Evolutionary conservation across 2,329 filamentous ascomycete genomes (phyloP).

Genomic region (Fusarium sp.): DNA sequence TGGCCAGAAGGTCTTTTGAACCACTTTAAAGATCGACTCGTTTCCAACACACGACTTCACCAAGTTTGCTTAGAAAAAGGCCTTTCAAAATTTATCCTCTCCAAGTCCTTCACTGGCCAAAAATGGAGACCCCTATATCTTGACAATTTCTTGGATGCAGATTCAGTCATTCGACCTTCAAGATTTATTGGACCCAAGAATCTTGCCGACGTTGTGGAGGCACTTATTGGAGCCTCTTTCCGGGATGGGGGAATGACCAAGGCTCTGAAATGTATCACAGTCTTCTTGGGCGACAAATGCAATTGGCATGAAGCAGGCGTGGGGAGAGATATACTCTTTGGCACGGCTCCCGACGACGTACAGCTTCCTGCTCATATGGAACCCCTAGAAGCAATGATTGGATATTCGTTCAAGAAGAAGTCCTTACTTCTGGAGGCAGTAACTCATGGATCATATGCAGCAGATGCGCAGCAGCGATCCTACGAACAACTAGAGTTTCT

Average conservation of each 20-base stretch:
- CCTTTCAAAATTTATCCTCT: constrained; percentile 80
- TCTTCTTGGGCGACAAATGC: constrained; percentile 72
- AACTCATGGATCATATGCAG: constrained; percentile 77
- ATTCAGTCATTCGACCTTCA: constrained; percentile 4
- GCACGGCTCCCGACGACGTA: constrained; percentile 53
- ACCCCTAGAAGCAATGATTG: constrained; percentile 74
- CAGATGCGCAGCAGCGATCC: constrained; percentile 56
- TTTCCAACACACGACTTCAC: constrained; percentile 81
- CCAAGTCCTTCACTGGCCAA: constrained; percentile 72
- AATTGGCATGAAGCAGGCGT: constrained; percentile 63
- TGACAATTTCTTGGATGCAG: constrained; percentile 51
- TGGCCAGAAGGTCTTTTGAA: constrained; percentile 85
- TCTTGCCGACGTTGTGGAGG: constrained; percentile 88
- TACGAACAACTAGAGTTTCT: constrained; percentile 88
- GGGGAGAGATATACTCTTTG: constrained; percentile 60
- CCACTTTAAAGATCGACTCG: constrained; percentile 73
- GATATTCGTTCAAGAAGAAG: constrained; percentile 78
- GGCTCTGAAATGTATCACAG: constrained; percentile 72
- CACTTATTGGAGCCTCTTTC: constrained; percentile 82
- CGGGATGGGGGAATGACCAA: constrained; percentile 75
- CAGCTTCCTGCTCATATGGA: constrained; percentile 57
- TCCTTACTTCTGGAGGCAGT: constrained; percentile 80
- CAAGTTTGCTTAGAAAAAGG: constrained; percentile 72
- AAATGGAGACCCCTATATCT: constrained; percentile 80
- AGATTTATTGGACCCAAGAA: constrained; percentile 77